Conservation (phyloP, 176 grass and related monocot genomes). For the Sorghum bicolor region Sorghum_bicolor_NCBIv3 NC_012877.2:5240001-5240500, state of each 20-base stretch:
- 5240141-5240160: constrained; percentile 52
- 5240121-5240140: constrained; percentile 60
- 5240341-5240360: too few relatives aligned
- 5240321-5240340: too few relatives aligned
- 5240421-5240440: too few relatives aligned
- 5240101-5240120: constrained; percentile 80
- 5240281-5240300: too few relatives aligned
- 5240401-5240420: neutral
- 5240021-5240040: constrained; percentile 53
- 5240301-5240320: too few relatives aligned
- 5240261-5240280: too few relatives aligned
- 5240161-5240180: constrained; percentile 93
- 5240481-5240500: neutral
- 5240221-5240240: constrained; percentile 71
- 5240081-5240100: constrained; percentile 82
- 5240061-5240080: constrained; percentile 99
- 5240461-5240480: neutral
- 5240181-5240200: constrained; percentile 79
- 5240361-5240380: too few relatives aligned
- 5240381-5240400: too few relatives aligned
- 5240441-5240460: constrained; percentile 12
- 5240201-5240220: constrained; percentile 92
- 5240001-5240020: neutral
- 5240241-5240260: constrained; percentile 46
- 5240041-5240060: constrained; percentile 71